Evolutionary conservation across 2,329 filamentous ascomycete species (phyloP), one percentile per base, ranked within the genome.

Genomic region (Rutstroemia sydowiana): DNA sequence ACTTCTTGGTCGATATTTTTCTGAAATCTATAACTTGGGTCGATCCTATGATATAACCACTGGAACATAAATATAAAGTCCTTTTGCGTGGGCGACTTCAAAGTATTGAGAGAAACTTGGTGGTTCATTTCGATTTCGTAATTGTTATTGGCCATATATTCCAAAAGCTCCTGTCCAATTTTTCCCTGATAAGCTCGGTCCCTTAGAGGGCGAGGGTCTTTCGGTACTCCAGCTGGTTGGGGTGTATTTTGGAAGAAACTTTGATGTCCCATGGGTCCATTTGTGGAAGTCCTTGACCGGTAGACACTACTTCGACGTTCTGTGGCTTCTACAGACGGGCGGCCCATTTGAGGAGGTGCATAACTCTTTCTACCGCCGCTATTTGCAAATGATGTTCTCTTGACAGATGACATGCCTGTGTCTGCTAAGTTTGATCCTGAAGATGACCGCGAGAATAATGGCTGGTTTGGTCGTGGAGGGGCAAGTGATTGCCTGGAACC

Each of bases 81-180:
- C 66, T 98, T 98, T 62, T 97, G 92, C 1, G 92, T 98, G 0
- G 93, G 95, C 40, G 88, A 95, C 63, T 88, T 92, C 66, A 95
- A 84, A 6, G 89, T 87, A 63, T 96, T 96, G 57, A 87, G 85
- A 1, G 88, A 88, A n/a, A 98, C 75, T 1, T 83, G 85, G 68
- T 97, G 88, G 71, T 95, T 96, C 84, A 95, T 95, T 61, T 97
- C 91, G 78, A 96, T 83, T 70, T 98, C 93, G 64, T 97, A 98
- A 66, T 96, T 95, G 68, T 96, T 85, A 52, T 91, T 84, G 0
- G 88, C 84, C 65, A 98, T 78, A 66, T 95, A 98, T 60, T 98
- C 93, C 59, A 95, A 73, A 51, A 98, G 71, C 64, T 98, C 91
- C 61, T 93, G 87, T 7, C 86, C 88, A 68, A 98, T 91, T 52